phyloP scores from a whole-genome alignment of 1,139 yeast species.

The Yamadazyma diddensiae region DNA sequence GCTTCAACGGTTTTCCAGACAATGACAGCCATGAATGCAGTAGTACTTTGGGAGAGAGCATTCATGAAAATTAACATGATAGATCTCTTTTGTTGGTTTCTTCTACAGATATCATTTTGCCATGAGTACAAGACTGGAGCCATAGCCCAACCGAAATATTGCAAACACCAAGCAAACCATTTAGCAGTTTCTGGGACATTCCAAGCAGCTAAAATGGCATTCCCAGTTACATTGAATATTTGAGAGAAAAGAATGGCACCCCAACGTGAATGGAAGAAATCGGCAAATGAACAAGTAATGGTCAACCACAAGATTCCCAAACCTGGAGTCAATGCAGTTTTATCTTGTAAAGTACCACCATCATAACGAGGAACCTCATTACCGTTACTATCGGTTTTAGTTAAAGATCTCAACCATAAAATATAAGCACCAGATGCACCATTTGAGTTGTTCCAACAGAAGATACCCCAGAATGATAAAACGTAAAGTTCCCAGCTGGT shows the following conservation, averaged over 20 bases:
- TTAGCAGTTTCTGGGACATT: conserved; percentile 41
- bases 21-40: conserved; percentile 44
- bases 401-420: conserved; percentile 41
- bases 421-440: conserved; percentile 51
- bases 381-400: conserved; percentile 20
- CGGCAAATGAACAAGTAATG: conserved; percentile 41
- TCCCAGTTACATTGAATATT: conserved; percentile 38
- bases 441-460: conserved; percentile 61
- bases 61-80: conserved; percentile 44
- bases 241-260: conserved; percentile 57
- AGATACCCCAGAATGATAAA: conserved; percentile 49
- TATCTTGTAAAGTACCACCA: conserved; percentile 37
- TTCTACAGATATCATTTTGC: conserved; percentile 45
- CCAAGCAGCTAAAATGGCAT: conserved; percentile 46
- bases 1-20: conserved; percentile 49
- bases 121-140: conserved; percentile 48
- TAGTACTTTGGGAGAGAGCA: conserved; percentile 41
- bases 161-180: conserved; percentile 48
- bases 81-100: conserved; percentile 42
- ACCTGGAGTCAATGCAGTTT: conserved; percentile 44
- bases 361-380: conserved; percentile 20
- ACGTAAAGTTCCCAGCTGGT: conserved; percentile 57
- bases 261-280: conserved; percentile 54
- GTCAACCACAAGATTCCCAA: conserved; percentile 41
- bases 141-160: conserved; percentile 50